Percentiles rank a stretch among this genome's conserved stretches.
Evolutionary conservation across 331 rosid genomes (phyloP).

Genomic region (Saraca asoca): DNA sequence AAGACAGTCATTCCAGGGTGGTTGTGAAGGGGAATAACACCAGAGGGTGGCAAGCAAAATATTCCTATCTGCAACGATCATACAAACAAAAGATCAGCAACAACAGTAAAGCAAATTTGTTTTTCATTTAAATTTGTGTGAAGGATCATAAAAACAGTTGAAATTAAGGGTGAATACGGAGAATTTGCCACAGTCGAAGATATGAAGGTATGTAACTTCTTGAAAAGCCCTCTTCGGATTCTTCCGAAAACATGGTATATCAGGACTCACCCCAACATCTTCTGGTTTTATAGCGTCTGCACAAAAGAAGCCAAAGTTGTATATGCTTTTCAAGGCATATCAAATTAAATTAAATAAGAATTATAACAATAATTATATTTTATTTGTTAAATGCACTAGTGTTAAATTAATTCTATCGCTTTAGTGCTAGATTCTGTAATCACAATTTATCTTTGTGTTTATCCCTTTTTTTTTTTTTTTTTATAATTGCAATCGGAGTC

Average conservation of each 20-base stretch:
- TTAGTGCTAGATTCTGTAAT: too few relatives aligned
- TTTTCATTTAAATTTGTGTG: background rate
- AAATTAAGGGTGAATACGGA: conserved; percentile 51
- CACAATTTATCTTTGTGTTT: too few relatives aligned
- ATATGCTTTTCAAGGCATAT: conserved; percentile 26
- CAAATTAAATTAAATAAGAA: background rate
- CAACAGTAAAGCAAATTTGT: background rate
- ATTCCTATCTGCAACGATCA: conserved; percentile 72
- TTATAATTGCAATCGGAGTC: too few relatives aligned
- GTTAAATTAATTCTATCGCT: too few relatives aligned
- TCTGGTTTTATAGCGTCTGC: conserved; percentile 65
- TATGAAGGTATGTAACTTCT: conserved; percentile 70
- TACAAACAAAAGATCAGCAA: conserved; percentile 11
- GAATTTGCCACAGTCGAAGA: conserved; percentile 62
- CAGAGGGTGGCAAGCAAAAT: conserved; percentile 96
- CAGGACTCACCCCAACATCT: conserved; percentile 72
- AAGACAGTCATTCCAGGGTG: conserved; percentile 99
- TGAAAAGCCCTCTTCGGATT: conserved; percentile 37
- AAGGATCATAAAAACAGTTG: background rate
- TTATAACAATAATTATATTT: too few relatives aligned
- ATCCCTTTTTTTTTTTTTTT: too few relatives aligned
- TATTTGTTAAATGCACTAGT: background rate
- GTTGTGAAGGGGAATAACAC: conserved; percentile 89
- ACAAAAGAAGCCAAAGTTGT: conserved; percentile 34
- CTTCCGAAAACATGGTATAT: conserved; percentile 57